Conservation (phyloP, 495 filamentous ascomycete species). For the Penicillium waksmanii region DNA sequence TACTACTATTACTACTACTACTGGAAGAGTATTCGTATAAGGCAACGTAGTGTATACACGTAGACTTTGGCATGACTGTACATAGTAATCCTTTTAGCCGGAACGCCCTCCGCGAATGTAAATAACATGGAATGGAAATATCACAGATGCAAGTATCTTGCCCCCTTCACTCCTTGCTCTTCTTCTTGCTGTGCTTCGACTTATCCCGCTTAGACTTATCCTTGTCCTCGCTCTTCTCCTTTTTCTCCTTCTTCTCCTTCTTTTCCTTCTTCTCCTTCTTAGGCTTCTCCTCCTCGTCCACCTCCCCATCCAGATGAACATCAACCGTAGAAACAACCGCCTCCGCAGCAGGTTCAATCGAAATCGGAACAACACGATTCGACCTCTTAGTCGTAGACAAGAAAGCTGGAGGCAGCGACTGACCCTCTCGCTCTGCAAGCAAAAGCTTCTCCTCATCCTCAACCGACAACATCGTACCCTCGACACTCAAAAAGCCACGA, state of each 20-base stretch:
- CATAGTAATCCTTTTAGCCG: slow-evolving; percentile 22
- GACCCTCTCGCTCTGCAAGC: slow-evolving; percentile 43
- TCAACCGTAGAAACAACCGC: slow-evolving; percentile 23
- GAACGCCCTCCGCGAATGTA: slow-evolving; percentile 35
- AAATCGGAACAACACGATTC: slow-evolving; percentile 26
- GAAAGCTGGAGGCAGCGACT: slow-evolving; percentile 25
- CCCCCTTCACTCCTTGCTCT: slow-evolving; percentile 28
- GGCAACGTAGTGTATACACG: slow-evolving; percentile 6
- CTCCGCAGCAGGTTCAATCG: slow-evolving; percentile 17
- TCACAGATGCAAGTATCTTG: slow-evolving; percentile 1
- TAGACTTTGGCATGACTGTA: slow-evolving; percentile 14
- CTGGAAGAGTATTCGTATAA: neutral
- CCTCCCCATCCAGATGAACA: slow-evolving; percentile 23
- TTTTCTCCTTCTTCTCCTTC: slow-evolving; percentile 27
- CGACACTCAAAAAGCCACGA: slow-evolving; percentile 66
- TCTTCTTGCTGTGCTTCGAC: slow-evolving; percentile 19
- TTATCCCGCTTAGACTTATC: slow-evolving; percentile 14
- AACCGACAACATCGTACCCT: slow-evolving; percentile 64
- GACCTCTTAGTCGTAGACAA: slow-evolving; percentile 16
- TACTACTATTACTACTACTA: too few species aligned
- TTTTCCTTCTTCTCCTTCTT: slow-evolving; percentile 28
- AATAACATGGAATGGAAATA: neutral
- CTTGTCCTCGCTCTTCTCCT: slow-evolving; percentile 22
- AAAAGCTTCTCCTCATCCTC: slow-evolving; percentile 49
- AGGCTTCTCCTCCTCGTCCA: slow-evolving; percentile 28